Percentiles rank a stretch among this genome's conserved stretches.
Evolutionary conservation across 148 eudicot species (phyloP).

Genomic region (Linanthus parryae): DNA sequence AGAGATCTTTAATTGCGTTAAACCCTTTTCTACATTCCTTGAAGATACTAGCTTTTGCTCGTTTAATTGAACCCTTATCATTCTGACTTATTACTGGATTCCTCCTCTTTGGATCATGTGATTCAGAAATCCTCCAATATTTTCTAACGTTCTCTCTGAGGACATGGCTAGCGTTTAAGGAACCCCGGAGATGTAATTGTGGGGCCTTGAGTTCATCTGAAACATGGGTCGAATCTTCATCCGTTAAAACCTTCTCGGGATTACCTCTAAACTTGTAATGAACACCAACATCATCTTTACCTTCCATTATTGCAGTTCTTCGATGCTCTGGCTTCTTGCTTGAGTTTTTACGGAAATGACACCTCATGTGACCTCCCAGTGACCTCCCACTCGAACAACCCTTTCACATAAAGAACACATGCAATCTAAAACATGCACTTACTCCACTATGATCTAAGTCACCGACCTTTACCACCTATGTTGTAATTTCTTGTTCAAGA

Average conservation of each 20-base stretch:
- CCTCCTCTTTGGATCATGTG: no score
- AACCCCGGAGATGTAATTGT: slow-evolving; percentile 17
- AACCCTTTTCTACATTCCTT: slow-evolving; percentile 19
- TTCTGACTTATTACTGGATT: slow-evolving; percentile 54
- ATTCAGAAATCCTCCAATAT: slow-evolving; percentile 29
- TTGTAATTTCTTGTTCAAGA: no score
- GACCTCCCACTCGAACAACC: slow-evolving; percentile 26
- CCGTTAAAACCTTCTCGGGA: slow-evolving; percentile 10
- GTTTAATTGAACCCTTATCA: slow-evolving; percentile 35
- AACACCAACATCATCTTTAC: slow-evolving; percentile 13
- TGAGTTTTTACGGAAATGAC: slow-evolving; percentile 21
- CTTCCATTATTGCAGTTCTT: slow-evolving; percentile 14
- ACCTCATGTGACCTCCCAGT: slow-evolving; percentile 44
- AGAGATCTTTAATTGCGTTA: slow-evolving; percentile 26
- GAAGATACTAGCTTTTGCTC: not conserved
- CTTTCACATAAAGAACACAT: no score
- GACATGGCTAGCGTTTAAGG: slow-evolving; percentile 7
- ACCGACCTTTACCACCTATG: no score
- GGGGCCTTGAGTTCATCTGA: slow-evolving; percentile 1
- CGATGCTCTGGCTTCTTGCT: slow-evolving; percentile 10
- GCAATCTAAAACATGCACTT: no score
- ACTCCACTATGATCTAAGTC: no score
- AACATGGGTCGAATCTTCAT: not conserved
- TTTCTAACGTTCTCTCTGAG: slow-evolving; percentile 30
- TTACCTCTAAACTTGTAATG: slow-evolving; percentile 2